Evolutionary conservation across 1,139 yeast species (phyloP), one percentile per base, ranked within the genome.

Genomic region (Hansenula sp.): DNA sequence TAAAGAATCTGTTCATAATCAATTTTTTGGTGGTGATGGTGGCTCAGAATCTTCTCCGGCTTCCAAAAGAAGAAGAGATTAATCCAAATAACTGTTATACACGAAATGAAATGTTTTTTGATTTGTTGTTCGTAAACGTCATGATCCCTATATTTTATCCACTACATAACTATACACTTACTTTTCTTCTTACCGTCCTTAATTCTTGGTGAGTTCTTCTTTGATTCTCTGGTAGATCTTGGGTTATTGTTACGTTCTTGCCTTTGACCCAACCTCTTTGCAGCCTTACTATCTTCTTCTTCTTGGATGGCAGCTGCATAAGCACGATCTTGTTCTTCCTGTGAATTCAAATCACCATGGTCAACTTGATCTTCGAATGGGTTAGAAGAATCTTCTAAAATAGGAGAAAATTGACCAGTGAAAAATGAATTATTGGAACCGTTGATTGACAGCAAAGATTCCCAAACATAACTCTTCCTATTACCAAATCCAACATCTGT

Each of bases 341-440:
- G 45, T 21, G 38, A 15, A 15, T 55, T 54, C 9, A 50, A 51
- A 18, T 48, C 51, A n/a, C 55, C 59, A 24, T 53, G 58, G 11
- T 51, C 52, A 16, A 41, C 43, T 36, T 47, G 55, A 18, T 52
- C 52, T 13, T 42, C 50, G 35, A 50, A 49, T 21, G 56, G 50
- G 29, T 51, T 49, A 4, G 46, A 32, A 1, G 50, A 38, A 40
- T 45, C 57, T 33, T 47, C 51, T 30, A 50, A 42, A 7, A 71
- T 58, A 2, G 80, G 81, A 8, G 68, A 60, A 51, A 84, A 84
- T 36, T 69, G 71, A 2, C 88, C 87, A 13, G 79, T 75, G 59
- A 78, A 82, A 58, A 85, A 86, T 33, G 72, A 66, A 57, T 88
- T 94, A 24, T 75, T 77, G 7, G 71, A 69, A 1, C 96, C 96